Evolutionary conservation across 768 basidiomycete species (phyloP).

Genomic region (Floccularia luteovirens): DNA sequence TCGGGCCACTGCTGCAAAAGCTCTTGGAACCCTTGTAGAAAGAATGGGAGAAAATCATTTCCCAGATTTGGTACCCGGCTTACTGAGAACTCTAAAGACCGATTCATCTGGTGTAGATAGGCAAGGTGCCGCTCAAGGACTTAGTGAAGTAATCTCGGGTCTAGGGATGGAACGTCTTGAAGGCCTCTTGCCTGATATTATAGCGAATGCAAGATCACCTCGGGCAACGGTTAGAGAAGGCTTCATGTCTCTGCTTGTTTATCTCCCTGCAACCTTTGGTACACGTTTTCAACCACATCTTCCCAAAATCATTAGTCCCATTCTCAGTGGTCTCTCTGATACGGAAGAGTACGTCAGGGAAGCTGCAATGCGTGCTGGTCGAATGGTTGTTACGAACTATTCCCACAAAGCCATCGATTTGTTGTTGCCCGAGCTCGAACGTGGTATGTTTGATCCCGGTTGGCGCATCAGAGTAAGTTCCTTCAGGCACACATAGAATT

Average conservation of each 20-base stretch:
- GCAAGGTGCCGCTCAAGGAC: constrained; percentile 96
- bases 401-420: constrained; percentile 88
- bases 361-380: constrained; percentile 96
- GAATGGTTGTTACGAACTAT: constrained; percentile 97
- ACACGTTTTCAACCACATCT: constrained; percentile 94
- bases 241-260: constrained; percentile 96
- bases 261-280: constrained; percentile 92
- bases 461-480: constrained; percentile 87
- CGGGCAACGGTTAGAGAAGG: constrained; percentile 92
- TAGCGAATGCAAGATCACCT: constrained; percentile 85
- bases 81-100: constrained; percentile 82
- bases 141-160: constrained; percentile 90
- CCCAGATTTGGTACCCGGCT: constrained; percentile 89
- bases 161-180: constrained; percentile 98
- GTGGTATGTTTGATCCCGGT: constrained; percentile 88
- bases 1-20: constrained; percentile 93
- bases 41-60: constrained; percentile 91
- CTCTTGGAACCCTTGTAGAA: constrained; percentile 93
- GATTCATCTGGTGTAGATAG: constrained; percentile 94
- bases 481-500: background rate
- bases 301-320: constrained; percentile 89
- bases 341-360: constrained; percentile 93
- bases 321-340: constrained; percentile 87
- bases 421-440: constrained; percentile 88
- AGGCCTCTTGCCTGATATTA: constrained; percentile 88